Conservation (phyloP, 495 filamentous ascomycete species). For the Talaromyces adpressus region DNA sequence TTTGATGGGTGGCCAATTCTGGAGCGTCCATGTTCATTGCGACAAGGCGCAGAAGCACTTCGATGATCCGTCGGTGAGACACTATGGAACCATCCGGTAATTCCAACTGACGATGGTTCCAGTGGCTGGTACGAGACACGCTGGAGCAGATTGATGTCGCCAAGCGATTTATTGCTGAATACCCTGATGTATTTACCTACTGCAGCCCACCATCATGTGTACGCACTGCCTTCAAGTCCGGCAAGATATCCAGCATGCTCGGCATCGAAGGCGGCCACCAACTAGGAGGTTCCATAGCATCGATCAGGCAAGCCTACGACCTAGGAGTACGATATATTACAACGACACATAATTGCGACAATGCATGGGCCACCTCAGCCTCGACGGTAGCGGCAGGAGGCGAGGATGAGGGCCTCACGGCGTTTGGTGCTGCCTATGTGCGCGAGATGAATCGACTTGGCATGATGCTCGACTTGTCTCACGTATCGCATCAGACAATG, state of each 20-base stretch:
- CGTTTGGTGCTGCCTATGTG: conserved; percentile 52
- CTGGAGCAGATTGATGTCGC: conserved; percentile 32
- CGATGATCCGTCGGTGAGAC: not conserved
- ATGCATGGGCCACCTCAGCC: conserved; percentile 7
- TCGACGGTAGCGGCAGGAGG: conserved; percentile 19
- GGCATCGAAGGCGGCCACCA: conserved; percentile 21
- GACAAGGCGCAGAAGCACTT: conserved; percentile 4
- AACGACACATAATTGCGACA: conserved; percentile 29
- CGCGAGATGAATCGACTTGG: conserved; percentile 50
- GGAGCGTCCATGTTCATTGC: conserved; percentile 21
- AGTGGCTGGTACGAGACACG: conserved; percentile 11
- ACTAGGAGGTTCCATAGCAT: conserved; percentile 20
- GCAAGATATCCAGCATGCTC: conserved; percentile 17
- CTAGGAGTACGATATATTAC: conserved; percentile 32
- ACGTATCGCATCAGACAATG: conserved; percentile 50
- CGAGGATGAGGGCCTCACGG: conserved; percentile 55
- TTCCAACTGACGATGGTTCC: not conserved
- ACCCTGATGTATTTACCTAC: conserved; percentile 6
- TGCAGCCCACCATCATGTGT: not conserved
- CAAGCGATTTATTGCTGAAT: conserved; percentile 19
- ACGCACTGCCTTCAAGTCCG: conserved; percentile 9
- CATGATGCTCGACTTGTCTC: conserved; percentile 44
- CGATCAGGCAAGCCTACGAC: conserved; percentile 25
- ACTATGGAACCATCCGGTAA: not conserved
- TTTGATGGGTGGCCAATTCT: conserved; percentile 47